Evolutionary conservation across 768 basidiomycete species (phyloP), one percentile per base, ranked within the genome.

Genomic region (Leccinum rimulosum): DNA sequence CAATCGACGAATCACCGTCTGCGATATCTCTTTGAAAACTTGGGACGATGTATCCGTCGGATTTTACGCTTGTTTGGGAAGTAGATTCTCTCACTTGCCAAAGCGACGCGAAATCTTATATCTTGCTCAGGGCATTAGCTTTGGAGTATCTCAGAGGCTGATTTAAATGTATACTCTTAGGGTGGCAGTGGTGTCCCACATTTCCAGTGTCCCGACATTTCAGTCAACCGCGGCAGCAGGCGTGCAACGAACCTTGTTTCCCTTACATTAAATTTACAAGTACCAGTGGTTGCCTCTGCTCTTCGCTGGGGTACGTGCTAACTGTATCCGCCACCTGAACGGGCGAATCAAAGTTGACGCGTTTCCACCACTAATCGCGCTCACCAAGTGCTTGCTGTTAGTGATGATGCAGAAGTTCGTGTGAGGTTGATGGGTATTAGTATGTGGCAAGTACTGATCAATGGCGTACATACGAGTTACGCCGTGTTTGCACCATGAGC

Each of bases 1-100:
- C 72, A 14, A 64, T 66, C 1, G 67, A 75, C 19, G 60, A 71
- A 47, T 69, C 73, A 33, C 19, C 75, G 2, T 77, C 75, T 14
- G 60, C 71, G 6, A 75, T 78, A 59, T 73, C 35, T 55, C 5
- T 1, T 48, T 38, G 38, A 38, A 38, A 17, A 36, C 14, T 36
- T 15, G 38, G 38, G 38, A 38, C 8, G 15, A 38, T 38, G 15
- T 38, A 17, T 7, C 6, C 6, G 36, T 38, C 3, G 38, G 7
- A 17, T 38, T 38, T 2, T 17, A 17, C 7, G 3, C 17, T 38
- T 38, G 15, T 38, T 38, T 38, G 7, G 17, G 35, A 33, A 33
- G 31, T 33, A 2, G 31, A 11, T 33, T 33, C 2, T 33, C 10
- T 33, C 31, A 11, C 8, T 33, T 33, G 10, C 35, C 14, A 14